phyloP scores from a whole-genome alignment of 805 yeast genomes.

The Candida arabinofermentans region DNA sequence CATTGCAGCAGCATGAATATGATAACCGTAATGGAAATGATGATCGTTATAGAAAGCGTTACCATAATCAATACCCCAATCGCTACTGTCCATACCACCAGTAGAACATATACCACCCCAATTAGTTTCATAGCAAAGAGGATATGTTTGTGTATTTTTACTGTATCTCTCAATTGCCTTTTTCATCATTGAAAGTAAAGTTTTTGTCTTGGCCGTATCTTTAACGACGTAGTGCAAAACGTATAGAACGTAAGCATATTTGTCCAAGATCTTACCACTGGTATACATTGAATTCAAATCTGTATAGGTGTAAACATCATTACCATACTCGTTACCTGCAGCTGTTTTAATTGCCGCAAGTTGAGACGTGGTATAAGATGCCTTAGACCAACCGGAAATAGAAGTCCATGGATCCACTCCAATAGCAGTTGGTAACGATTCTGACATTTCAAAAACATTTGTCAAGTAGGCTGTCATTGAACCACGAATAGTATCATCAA shows the following conservation, averaged over 20 bases:
- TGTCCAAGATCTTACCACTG: constrained; percentile 83
- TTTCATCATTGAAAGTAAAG: constrained; percentile 55
- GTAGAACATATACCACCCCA: constrained; percentile 74
- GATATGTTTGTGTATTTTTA: constrained; percentile 59
- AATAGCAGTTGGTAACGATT: constrained; percentile 38
- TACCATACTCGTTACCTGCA: constrained; percentile 36
- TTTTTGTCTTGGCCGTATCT: constrained; percentile 46
- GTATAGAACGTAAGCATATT: constrained; percentile 79
- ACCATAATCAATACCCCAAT: constrained; percentile 61
- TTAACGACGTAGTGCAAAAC: constrained; percentile 61
- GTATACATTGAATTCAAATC: constrained; percentile 57
- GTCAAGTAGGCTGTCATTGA: constrained; percentile 42
- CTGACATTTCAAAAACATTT: constrained; percentile 38
- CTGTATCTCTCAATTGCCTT: constrained; percentile 65
- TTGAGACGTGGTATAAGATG: constrained; percentile 19
- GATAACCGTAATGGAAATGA: constrained; percentile 75
- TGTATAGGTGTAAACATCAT: constrained; percentile 40
- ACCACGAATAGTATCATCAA: constrained; percentile 52
- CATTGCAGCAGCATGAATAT: constrained; percentile 66
- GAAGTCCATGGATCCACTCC: constrained; percentile 56
- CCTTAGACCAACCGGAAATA: constrained; percentile 30
- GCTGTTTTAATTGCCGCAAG: constrained; percentile 24
- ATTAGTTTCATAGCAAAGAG: constrained; percentile 68
- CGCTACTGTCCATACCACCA: constrained; percentile 46
- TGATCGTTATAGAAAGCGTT: constrained; percentile 71